Conservation (phyloP, 2,329 filamentous ascomycete genomes). For the Elsinoe batatas region DNA sequence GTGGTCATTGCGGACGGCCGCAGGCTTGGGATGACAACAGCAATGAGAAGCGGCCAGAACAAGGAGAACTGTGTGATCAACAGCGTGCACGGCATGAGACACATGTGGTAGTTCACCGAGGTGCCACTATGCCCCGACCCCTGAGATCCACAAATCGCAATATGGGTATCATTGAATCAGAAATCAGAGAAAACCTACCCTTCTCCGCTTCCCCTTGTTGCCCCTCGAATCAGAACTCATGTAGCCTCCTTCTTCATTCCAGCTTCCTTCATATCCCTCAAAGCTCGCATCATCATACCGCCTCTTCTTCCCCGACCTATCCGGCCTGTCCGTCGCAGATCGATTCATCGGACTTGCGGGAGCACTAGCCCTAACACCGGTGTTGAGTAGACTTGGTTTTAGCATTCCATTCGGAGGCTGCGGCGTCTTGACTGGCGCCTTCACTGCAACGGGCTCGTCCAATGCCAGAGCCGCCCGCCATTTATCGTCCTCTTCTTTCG, state of each 20-base stretch:
- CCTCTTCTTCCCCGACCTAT: slow-evolving; percentile 61
- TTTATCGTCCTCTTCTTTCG: slow-evolving; percentile 30
- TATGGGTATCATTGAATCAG: slow-evolving; percentile 9
- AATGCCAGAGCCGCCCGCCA: slow-evolving; percentile 37
- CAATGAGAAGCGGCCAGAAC: not conserved
- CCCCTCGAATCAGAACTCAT: not conserved
- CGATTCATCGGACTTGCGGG: slow-evolving; percentile 26
- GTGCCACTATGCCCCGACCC: not conserved
- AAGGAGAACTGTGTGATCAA: too few relatives aligned
- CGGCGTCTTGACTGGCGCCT: slow-evolving; percentile 13
- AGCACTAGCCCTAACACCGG: slow-evolving; percentile 22
- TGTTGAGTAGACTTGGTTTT: slow-evolving; percentile 17
- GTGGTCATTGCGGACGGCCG: not conserved
- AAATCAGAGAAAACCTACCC: slow-evolving; percentile 11
- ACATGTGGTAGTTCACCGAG: not conserved
- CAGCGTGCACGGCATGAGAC: not conserved
- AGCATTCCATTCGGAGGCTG: slow-evolving; percentile 8
- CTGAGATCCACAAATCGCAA: not conserved
- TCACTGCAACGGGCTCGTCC: slow-evolving; percentile 29
- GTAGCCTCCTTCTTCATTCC: slow-evolving; percentile 59
- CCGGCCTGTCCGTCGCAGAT: slow-evolving; percentile 46
- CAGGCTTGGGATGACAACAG: not conserved
- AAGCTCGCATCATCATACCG: slow-evolving; percentile 66
- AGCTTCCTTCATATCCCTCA: slow-evolving; percentile 65
- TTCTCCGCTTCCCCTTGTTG: slow-evolving; percentile 5